A percentile compares a stretch with the other conserved stretches of the same genome.
Evolutionary conservation across 805 yeast genomes (phyloP).

Genomic region (Wickerhamomyces bovis): DNA sequence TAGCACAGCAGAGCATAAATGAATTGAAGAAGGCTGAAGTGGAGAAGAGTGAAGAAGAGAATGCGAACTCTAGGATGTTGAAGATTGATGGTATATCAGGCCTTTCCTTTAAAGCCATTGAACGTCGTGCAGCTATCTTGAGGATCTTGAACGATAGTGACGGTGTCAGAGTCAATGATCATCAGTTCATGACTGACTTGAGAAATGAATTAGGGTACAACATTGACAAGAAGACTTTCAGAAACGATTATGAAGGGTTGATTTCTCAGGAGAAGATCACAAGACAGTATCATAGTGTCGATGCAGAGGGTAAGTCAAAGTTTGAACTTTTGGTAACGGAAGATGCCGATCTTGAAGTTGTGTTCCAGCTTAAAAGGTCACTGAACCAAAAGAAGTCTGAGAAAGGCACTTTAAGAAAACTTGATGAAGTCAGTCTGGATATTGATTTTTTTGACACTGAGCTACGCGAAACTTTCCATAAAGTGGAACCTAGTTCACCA

Average conservation of each 20-base stretch:
- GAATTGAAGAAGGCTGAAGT: neutral
- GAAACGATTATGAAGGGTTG: conserved; percentile 36
- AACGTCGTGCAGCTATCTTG: conserved; percentile 39
- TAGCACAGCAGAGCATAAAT: no score
- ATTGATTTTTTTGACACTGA: conserved; percentile 24
- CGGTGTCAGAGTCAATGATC: conserved; percentile 42
- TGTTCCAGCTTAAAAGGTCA: conserved; percentile 8
- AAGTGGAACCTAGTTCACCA: no score
- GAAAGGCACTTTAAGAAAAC: neutral
- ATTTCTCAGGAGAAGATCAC: conserved; percentile 26
- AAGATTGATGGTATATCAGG: conserved; percentile 30
- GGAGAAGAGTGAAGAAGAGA: neutral
- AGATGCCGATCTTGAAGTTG: conserved; percentile 17
- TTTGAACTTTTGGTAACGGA: conserved; percentile 22
- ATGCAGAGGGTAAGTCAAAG: conserved; percentile 9
- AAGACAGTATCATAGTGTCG: conserved; percentile 18
- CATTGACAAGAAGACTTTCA: conserved; percentile 51
- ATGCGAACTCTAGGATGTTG: neutral
- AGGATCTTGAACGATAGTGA: conserved; percentile 35
- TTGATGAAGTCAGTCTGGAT: conserved; percentile 17
- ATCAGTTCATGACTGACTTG: conserved; percentile 32
- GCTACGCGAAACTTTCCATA: conserved; percentile 15
- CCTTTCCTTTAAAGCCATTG: conserved; percentile 37
- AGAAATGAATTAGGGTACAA: conserved; percentile 36
- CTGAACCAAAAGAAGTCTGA: neutral